Evolutionary conservation across 345 rosid genomes (phyloP).

Genomic region (Populus tremula): DNA sequence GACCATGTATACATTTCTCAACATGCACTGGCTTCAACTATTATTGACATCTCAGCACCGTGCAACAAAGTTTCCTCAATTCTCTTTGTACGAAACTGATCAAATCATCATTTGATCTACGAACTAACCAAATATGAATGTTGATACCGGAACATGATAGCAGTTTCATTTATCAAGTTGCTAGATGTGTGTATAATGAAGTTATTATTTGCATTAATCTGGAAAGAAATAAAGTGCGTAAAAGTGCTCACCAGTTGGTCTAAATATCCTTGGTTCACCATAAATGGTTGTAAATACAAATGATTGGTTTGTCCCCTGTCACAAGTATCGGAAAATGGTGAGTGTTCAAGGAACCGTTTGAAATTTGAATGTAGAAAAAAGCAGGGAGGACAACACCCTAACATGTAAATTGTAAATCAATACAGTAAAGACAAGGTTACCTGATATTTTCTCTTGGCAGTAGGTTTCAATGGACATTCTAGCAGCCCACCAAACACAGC

Average conservation of each 20-base stretch:
- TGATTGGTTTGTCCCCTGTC: conserved; percentile 72
- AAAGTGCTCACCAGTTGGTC: conserved; percentile 70
- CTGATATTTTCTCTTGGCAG: conserved; percentile 90
- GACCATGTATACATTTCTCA: neutral
- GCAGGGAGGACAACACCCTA: neutral
- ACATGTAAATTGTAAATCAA: neutral
- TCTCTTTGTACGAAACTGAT: neutral
- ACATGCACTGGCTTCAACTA: neutral
- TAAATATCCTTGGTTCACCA: conserved; percentile 87
- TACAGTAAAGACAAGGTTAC: conserved; percentile 22
- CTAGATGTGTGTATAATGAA: neutral
- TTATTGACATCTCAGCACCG: neutral
- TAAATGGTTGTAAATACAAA: conserved; percentile 87
- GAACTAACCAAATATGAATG: neutral
- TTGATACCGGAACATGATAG: neutral
- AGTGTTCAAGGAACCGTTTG: neutral
- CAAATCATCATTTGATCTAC: neutral
- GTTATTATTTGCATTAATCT: neutral
- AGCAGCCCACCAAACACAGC: conserved; percentile 80
- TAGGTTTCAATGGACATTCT: conserved; percentile 75
- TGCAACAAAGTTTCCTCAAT: neutral
- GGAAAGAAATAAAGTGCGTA: neutral
- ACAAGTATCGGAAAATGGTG: conserved; percentile 10
- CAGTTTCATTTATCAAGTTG: neutral
- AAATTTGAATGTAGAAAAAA: neutral